Evolutionary conservation across 495 filamentous ascomycete species (phyloP).

Genomic region (Lentithecium fluviatile): DNA sequence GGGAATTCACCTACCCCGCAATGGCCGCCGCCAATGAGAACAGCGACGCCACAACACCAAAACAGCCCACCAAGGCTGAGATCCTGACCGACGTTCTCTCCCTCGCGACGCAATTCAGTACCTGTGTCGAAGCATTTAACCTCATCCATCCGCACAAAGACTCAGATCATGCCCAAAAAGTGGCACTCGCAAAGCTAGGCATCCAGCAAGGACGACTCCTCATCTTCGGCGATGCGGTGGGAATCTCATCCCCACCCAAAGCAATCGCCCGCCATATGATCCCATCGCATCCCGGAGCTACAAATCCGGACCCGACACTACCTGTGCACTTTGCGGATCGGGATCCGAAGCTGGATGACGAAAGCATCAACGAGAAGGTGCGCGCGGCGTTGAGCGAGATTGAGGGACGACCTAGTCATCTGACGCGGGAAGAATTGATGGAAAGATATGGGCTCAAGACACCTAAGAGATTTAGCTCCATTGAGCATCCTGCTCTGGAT

Average conservation of each 20-base stretch:
- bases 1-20: slow-evolving; percentile 17
- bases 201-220: slow-evolving; percentile 42
- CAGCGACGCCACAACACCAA: slow-evolving; percentile 11
- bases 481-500: slow-evolving; percentile 37
- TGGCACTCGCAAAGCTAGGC: slow-evolving; percentile 38
- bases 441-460: slow-evolving; percentile 39
- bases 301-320: slow-evolving; percentile 39
- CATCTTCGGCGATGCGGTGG: slow-evolving; percentile 42
- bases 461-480: slow-evolving; percentile 33
- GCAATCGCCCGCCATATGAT: slow-evolving; percentile 38
- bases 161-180: slow-evolving; percentile 35
- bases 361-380: slow-evolving; percentile 23
- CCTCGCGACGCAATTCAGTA: slow-evolving; percentile 41
- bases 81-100: slow-evolving; percentile 36
- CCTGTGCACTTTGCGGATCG: slow-evolving; percentile 39
- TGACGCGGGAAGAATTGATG: slow-evolving; percentile 39
- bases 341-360: slow-evolving; percentile 38
- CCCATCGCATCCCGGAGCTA: slow-evolving; percentile 37
- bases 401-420: slow-evolving; percentile 18
- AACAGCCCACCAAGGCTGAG: slow-evolving; percentile 29
- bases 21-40: slow-evolving; percentile 7
- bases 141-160: slow-evolving; percentile 38
- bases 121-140: slow-evolving; percentile 42
- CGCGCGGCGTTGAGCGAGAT: slow-evolving; percentile 35
- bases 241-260: slow-evolving; percentile 38